Evolutionary conservation across 768 basidiomycete genomes (phyloP), one percentile per base, ranked within the genome.

Genomic region (Hygrocybe coccinea): DNA sequence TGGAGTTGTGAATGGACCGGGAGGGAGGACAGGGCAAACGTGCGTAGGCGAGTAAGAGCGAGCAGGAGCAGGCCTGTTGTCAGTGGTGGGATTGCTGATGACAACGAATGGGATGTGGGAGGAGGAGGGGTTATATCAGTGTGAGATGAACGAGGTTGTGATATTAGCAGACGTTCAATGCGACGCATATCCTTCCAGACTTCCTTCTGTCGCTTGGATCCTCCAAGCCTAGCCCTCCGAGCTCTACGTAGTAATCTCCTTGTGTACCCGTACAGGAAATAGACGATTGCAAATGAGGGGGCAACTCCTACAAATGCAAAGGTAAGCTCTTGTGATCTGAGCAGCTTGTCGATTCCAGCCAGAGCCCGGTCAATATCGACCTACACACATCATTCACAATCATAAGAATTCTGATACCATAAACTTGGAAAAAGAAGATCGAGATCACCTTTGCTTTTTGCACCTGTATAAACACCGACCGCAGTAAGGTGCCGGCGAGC

Each of bases 251-350:
- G 79, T 0, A 69, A 70, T 72, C 81, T 69, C 10, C 72, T 61
- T 2, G 86, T 29, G 66, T 80, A 84, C 8, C 82, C 82, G 14
- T 79, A 77, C 2, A 79, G 56, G 1, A 85, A 74, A 61, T 94
- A 95, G 2, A 94, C 80, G 34, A 98, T 74, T 3, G 86, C 81
- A 48, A 97, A 71, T 0, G 89, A 86, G 8, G 95, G 95, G 0
- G 95, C 94, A 14, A 98, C 87, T 60, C 95, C 95, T 57, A 97
- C 93, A 64, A 97, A 97, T 5, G 90, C 95, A 63, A 99, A 99
- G 1, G 93, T 97, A 43, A 97, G 76, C 66, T 95, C 91, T 71
- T 97, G 94, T 1, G 91, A 95, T 61, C 87, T 91, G 59, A 98
- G 84, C 53, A 98, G 76, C 65, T 88, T 92, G 69, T 97, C 95